Base-by-base conservation (phyloP, 257 asterid genomes). In the Perilla frutescens region DNA sequence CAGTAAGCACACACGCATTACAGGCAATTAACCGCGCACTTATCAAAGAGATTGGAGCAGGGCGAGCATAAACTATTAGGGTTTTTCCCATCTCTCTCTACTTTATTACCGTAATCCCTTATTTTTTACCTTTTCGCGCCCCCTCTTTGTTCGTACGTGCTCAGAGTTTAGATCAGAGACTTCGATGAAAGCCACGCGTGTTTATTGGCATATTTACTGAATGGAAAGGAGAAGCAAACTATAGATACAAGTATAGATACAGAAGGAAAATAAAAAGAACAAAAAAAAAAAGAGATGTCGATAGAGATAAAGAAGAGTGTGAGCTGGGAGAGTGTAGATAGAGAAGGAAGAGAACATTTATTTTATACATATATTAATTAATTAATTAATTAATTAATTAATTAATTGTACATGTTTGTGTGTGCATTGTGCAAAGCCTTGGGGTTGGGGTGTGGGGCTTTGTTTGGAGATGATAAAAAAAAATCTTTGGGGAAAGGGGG, bases 91-190 rank as follows among this genome's bases (percentile, higher is more conserved):
- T 68, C 80, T 77, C 74, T 64, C 58, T 63, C 66, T 31, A 64
- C 75, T 49, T 49, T 51, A 72, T 56, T 40, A 73, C 47, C 41
- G n/a, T 13, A 60, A 14, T 53, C 36, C 40, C 68, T 45, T 44
- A 12, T 3, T 3, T 10, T 13, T 62, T 59, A 75, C 81, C 81
- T 76, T 72, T 79, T 69, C 56, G 77, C n/a, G 66, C 75, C 82
- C 82, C 74, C 74, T 43, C 75, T 26, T 31, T 55, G 54, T 62
- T 43, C 73, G 62, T 70, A 65, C 68, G 74, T 72, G 64, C 82
- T 75, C 78, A 63, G 79, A 79, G 78, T 60, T 68, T 59, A 79
- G 92, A 88, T 88, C 94, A 81, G 84, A 84, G 66, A 78, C 73
- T 57, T 69, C 7, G 56, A 72, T 58, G 76, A 68, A 70, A 58